Evolutionary conservation across 805 yeast species (phyloP).

Genomic region (Kuraishia molischiana): DNA sequence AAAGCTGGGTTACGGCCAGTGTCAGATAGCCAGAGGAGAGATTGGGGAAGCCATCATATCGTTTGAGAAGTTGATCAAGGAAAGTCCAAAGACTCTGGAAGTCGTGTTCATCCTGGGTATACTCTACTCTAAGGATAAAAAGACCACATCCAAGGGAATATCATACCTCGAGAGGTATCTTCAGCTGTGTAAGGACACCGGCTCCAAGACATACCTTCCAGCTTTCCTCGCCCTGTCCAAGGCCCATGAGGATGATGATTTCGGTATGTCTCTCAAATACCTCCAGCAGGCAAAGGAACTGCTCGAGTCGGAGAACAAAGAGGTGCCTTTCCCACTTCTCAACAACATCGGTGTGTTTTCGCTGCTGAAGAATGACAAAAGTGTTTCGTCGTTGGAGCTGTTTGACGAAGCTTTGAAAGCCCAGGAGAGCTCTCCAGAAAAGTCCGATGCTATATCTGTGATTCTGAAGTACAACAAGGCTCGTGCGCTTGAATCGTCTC

Average conservation of each 20-base stretch:
- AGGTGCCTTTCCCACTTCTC: conserved; percentile 46
- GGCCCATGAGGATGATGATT: conserved; percentile 57
- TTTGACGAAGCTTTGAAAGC: conserved; percentile 36
- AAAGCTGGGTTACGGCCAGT: conserved; percentile 76
- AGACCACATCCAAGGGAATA: conserved; percentile 40
- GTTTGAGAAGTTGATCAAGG: conserved; percentile 63
- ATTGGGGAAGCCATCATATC: conserved; percentile 79
- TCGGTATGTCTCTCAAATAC: conserved; percentile 56
- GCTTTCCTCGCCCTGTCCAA: conserved; percentile 64
- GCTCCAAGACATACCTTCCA: conserved; percentile 50
- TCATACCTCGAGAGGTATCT: conserved; percentile 61
- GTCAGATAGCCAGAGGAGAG: conserved; percentile 66
- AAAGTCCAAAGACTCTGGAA: conserved; percentile 62
- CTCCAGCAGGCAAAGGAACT: conserved; percentile 34
- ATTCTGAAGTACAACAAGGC: conserved; percentile 69
- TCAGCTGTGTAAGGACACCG: conserved; percentile 42
- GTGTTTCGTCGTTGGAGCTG: conserved; percentile 37
- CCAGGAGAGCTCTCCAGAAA: conserved; percentile 11
- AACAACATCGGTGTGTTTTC: conserved; percentile 84
- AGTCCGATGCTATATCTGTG: conserved; percentile 19
- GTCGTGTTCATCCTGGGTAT: conserved; percentile 69
- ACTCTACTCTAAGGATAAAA: conserved; percentile 43
- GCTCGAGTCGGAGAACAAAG: conserved; percentile 20
- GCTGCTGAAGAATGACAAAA: conserved; percentile 35
- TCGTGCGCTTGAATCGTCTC: conserved; percentile 38